Percentiles rank a stretch among this genome's conserved stretches.
phyloP scores from a whole-genome alignment of 345 rosid genomes.

The Trapa bicornis region DNA sequence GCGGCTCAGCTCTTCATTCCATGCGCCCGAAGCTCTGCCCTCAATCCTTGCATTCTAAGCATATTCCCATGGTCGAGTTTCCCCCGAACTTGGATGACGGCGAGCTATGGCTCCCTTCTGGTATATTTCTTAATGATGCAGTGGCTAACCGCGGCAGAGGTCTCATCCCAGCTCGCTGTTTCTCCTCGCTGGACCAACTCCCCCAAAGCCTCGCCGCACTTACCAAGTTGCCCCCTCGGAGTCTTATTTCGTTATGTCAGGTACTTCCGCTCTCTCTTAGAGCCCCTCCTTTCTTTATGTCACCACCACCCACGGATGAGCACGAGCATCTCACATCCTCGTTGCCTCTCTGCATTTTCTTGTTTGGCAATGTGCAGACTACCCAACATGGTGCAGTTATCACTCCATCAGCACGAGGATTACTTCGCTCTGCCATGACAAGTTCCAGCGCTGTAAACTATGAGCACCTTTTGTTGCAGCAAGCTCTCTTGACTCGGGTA shows the following conservation, averaged over 20 bases:
- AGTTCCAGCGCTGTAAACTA: background rate
- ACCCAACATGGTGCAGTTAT: conserved; percentile 6
- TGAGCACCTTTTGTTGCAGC: background rate
- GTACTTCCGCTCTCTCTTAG: background rate
- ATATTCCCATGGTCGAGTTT: conserved; percentile 13
- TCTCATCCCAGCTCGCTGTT: background rate
- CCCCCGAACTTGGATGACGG: conserved; percentile 30
- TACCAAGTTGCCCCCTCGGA: background rate
- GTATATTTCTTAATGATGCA: conserved; percentile 16
- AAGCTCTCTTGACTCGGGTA: background rate
- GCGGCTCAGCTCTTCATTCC: too few species aligned
- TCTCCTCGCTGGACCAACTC: conserved; percentile 15
- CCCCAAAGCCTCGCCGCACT: conserved; percentile 16
- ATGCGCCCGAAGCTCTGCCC: too few species aligned
- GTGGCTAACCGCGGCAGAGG: conserved; percentile 2
- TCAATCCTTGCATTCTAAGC: too few species aligned
- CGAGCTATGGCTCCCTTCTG: conserved; percentile 25
- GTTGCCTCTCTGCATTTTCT: background rate
- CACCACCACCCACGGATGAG: background rate
- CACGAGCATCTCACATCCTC: background rate
- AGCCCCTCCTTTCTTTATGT: background rate
- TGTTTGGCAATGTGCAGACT: conserved; percentile 4
- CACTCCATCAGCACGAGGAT: background rate
- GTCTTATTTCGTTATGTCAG: conserved; percentile 6
- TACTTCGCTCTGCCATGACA: background rate